These are phyloP conservation scores for Annulohypoxylon truncatum DNA, from an alignment of 2,329 filamentous ascomycete genomes.

Conservation along the genomic window DNA sequence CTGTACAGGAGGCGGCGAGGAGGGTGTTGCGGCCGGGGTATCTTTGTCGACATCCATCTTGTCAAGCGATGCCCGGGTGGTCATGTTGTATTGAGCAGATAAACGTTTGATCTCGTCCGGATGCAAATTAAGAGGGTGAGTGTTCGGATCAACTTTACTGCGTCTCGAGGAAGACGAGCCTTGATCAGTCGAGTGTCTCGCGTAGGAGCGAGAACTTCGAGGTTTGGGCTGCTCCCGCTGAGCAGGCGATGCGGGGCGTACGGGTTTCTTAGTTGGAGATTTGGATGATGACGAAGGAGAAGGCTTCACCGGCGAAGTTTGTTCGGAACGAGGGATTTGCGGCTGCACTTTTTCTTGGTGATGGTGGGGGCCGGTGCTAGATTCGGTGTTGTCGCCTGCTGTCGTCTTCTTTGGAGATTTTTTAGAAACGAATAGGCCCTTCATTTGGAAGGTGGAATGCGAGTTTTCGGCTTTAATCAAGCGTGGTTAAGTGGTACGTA, in stretches of 20 bases:
- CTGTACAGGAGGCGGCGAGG: slow-evolving; percentile 65
- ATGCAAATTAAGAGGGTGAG: slow-evolving; percentile 89
- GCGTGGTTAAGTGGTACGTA: slow-evolving; percentile 21
- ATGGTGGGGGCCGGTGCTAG: slow-evolving; percentile 39
- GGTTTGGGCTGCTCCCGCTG: slow-evolving; percentile 52
- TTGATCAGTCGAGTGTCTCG: slow-evolving; percentile 62
- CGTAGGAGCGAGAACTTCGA: slow-evolving; percentile 59
- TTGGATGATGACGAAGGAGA: slow-evolving; percentile 34
- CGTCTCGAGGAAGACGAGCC: slow-evolving; percentile 55
- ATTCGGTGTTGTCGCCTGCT: slow-evolving; percentile 48
- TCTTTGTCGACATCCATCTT: slow-evolving; percentile 82
- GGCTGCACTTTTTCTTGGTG: slow-evolving; percentile 42
- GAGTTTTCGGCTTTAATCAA: slow-evolving; percentile 32
- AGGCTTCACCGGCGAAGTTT: slow-evolving; percentile 45
- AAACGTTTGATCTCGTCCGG: slow-evolving; percentile 87
- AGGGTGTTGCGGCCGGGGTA: slow-evolving; percentile 54
- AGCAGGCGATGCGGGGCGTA: slow-evolving; percentile 48
- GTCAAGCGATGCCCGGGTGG: slow-evolving; percentile 64
- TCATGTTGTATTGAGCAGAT: slow-evolving; percentile 74
- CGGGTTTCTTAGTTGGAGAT: slow-evolving; percentile 44
- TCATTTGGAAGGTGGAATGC: slow-evolving; percentile 50
- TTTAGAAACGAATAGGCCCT: slow-evolving; percentile 52
- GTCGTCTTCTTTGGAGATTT: slow-evolving; percentile 51
- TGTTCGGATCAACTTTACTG: slow-evolving; percentile 72
- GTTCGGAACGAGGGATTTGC: slow-evolving; percentile 44